phyloP scores from a whole-genome alignment of 495 filamentous ascomycete genomes.

The Penicillium crystallinum region DNA sequence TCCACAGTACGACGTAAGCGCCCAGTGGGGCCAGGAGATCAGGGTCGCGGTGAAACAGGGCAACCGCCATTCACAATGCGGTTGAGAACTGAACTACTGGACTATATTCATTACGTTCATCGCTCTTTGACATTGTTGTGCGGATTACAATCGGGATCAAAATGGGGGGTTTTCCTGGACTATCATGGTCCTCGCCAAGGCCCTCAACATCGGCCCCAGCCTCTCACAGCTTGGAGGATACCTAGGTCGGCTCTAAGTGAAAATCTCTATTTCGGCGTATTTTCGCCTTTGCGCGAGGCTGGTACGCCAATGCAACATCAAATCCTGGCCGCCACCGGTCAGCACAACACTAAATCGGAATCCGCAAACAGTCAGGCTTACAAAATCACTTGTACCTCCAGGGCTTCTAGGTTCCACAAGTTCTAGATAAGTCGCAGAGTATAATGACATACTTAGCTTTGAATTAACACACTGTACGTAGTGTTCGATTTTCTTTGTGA shows the following conservation, averaged over 20 bases:
- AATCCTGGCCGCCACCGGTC: background rate
- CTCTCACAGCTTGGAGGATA: too few relatives aligned
- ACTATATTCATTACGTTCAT: too few relatives aligned
- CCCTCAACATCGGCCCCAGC: background rate
- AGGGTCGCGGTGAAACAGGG: constrained; percentile 4
- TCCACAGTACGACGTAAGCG: constrained; percentile 12
- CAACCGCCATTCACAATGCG: background rate
- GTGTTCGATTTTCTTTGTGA: background rate
- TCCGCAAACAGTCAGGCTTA: background rate
- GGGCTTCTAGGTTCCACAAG: too few relatives aligned
- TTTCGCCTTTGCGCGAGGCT: background rate
- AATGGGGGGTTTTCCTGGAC: background rate
- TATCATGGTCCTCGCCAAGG: background rate
- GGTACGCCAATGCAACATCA: background rate
- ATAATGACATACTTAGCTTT: background rate
- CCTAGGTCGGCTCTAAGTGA: too few relatives aligned
- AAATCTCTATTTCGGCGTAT: background rate
- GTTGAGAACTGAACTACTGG: background rate
- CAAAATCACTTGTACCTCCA: background rate
- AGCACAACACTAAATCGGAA: background rate
- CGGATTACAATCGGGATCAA: too few relatives aligned
- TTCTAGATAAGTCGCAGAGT: too few relatives aligned
- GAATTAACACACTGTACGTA: background rate
- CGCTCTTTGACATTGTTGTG: too few relatives aligned
- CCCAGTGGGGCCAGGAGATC: constrained; percentile 5